phyloP scores from a whole-genome alignment of 441 rosid genomes.

The Daphne laureola region DNA sequence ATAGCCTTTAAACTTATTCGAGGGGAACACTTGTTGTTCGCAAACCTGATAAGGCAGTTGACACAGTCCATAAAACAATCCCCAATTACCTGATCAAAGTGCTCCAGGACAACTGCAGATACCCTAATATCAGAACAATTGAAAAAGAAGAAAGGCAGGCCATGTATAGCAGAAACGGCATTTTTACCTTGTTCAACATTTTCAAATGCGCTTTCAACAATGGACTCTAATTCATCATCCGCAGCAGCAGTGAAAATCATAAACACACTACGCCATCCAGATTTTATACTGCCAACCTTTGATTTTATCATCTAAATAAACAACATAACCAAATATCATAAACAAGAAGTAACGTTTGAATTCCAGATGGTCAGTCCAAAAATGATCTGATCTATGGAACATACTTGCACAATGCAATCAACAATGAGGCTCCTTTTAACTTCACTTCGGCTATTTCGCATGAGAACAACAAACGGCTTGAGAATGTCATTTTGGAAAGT shows the following conservation, averaged over 20 bases:
- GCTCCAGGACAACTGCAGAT: conserved; percentile 94
- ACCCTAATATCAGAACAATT: conserved; percentile 23
- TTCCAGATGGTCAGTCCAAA: background rate
- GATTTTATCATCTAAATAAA: conserved; percentile 90
- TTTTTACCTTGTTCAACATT: conserved; percentile 95
- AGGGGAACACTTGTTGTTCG: conserved; percentile 88
- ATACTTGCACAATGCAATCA: conserved; percentile 97
- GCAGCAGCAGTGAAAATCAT: conserved; percentile 99
- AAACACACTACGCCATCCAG: conserved; percentile 99
- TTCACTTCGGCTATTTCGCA: conserved; percentile 91
- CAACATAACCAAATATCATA: conserved; percentile 15
- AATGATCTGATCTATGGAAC: conserved; percentile 20
- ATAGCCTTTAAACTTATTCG: conserved; percentile 99
- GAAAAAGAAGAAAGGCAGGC: conserved; percentile 12
- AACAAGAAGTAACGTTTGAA: background rate
- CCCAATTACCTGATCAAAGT: conserved; percentile 98
- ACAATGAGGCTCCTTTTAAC: conserved; percentile 88
- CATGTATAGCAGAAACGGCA: conserved; percentile 15
- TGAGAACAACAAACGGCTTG: conserved; percentile 94
- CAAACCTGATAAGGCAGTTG: conserved; percentile 97
- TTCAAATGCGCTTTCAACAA: conserved; percentile 98
- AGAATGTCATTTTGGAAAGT: conserved; percentile 99
- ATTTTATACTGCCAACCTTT: conserved; percentile 96
- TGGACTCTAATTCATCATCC: conserved; percentile 85
- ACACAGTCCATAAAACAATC: conserved; percentile 99